Evolutionary conservation across 2,329 filamentous ascomycete species (phyloP).

Genomic region (Fusarium sp.): DNA sequence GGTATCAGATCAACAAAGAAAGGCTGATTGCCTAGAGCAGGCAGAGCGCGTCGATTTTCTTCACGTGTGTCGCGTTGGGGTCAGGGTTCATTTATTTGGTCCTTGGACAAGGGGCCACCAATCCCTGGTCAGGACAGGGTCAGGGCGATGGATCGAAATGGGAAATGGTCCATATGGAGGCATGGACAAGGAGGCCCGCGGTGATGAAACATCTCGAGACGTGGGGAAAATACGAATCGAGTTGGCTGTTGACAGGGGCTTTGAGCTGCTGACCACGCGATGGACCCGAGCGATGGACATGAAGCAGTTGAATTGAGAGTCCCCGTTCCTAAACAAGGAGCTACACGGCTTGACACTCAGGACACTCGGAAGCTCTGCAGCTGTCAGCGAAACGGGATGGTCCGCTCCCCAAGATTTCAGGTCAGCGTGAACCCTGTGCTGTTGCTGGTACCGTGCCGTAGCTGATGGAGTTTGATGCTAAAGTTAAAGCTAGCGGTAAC

Average conservation of each 20-base stretch:
- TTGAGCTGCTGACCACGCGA: constrained; percentile 18
- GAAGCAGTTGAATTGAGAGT: constrained; percentile 33
- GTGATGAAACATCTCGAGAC: constrained; percentile 48
- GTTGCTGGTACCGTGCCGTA: not conserved
- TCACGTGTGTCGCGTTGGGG: constrained; percentile 5
- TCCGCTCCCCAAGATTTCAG: constrained; percentile 45
- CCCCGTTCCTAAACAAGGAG: constrained; percentile 25
- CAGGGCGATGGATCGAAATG: constrained; percentile 26
- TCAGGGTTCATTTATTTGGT: constrained; percentile 19
- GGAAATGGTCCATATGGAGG: constrained; percentile 14
- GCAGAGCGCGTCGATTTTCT: constrained; percentile 28
- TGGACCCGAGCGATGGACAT: constrained; percentile 11
- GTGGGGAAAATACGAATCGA: constrained; percentile 50
- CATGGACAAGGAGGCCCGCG: constrained; percentile 34
- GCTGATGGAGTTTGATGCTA: constrained; percentile 10
- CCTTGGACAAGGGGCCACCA: not conserved
- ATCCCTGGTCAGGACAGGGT: constrained; percentile 15
- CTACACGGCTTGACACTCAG: constrained; percentile 24
- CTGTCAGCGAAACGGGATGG: constrained; percentile 40
- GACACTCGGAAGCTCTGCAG: not conserved
- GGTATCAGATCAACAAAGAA: not conserved
- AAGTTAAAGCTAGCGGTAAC: constrained; percentile 17
- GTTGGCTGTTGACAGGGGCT: constrained; percentile 34
- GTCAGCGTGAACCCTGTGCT: constrained; percentile 20
- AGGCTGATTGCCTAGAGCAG: constrained; percentile 20